Evolutionary conservation across 805 yeast genomes (phyloP), one percentile per base, ranked within the genome.

Genomic region (Candida chilensis): DNA sequence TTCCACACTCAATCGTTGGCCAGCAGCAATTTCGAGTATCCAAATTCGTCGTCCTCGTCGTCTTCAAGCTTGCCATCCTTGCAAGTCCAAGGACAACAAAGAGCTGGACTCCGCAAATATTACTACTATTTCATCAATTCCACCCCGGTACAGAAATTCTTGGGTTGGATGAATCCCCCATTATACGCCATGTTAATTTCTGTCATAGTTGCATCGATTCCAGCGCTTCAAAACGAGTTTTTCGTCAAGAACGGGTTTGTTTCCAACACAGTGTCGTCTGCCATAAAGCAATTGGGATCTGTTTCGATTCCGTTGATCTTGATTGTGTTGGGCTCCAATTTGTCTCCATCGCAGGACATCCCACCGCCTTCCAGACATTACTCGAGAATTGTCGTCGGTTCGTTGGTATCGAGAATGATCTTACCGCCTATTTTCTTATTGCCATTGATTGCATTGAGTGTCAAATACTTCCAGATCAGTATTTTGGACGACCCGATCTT

Each of bases 401-500:
- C 92, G 1, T 66, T 82, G 32, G 42, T 81, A 12, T 79, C 88
- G 19, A 65, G 92, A 47, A 82, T 82, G 92, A 76, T 82, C 27
- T 53, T 82, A 9, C 90, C 92, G 7, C 77, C 88, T 4, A 45
- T 80, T 19, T 49, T 81, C 19, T 52, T 82, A 30, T 56, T 82
- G 25, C 94, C 94, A 2, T 37, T 79, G 24, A 77, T 82, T 39
- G 73, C 85, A 2, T 30, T 71, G 3, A 59, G 71, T 33, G 88
- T 78, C 28, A 79, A 76, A 51, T 74, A 67, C 44, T 56, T 81
- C 37, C 69, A 70, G 19, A 65, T 76, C 13, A 75, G 86, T 31
- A 79, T 82, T 20, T 58, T 82, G 50, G 86, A 78, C 48, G 94
- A 82, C 50, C 94, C 94, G 21, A 82, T 82, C 25, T 82, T 82